Conservation (phyloP, 83 land plant species). For the Thuja plicata region DNA sequence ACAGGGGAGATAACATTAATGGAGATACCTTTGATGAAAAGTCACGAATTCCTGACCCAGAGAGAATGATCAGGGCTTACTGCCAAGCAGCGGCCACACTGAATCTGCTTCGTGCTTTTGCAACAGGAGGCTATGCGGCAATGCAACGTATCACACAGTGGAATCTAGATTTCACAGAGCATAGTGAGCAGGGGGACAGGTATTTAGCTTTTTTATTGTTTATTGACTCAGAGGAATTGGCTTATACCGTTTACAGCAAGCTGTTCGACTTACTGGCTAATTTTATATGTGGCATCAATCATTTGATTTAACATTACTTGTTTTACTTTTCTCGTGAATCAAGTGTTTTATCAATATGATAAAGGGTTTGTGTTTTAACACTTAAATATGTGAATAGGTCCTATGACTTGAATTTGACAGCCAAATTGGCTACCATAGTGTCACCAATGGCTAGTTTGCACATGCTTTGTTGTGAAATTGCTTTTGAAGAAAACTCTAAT, state of each 20-base stretch:
- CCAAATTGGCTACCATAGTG: not conserved
- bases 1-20: slow-evolving; percentile 59
- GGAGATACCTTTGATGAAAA: slow-evolving; percentile 47
- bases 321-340: not conserved
- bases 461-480: not conserved
- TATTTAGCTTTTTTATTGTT: not conserved
- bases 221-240: not conserved
- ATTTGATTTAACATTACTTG: not conserved
- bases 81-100: slow-evolving; percentile 55
- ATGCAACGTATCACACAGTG: slow-evolving; percentile 68
- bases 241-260: not conserved
- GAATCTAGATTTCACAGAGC: slow-evolving; percentile 56
- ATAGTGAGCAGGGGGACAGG: slow-evolving; percentile 65
- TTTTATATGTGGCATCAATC: not conserved
- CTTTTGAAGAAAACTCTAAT: not conserved
- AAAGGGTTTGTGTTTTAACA: not conserved
- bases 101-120: slow-evolving; percentile 53
- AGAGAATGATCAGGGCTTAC: slow-evolving; percentile 57
- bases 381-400: not conserved
- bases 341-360: not conserved
- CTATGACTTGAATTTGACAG: not conserved
- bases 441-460: not conserved
- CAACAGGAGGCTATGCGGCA: slow-evolving; percentile 73
- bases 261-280: not conserved
- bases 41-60: slow-evolving; percentile 47